Percentiles rank a stretch among this genome's conserved stretches.
These are phyloP conservation scores for Hypoxylon sp. DNA, from an alignment of 2,329 filamentous ascomycete species.

Conservation along the genomic window DNA sequence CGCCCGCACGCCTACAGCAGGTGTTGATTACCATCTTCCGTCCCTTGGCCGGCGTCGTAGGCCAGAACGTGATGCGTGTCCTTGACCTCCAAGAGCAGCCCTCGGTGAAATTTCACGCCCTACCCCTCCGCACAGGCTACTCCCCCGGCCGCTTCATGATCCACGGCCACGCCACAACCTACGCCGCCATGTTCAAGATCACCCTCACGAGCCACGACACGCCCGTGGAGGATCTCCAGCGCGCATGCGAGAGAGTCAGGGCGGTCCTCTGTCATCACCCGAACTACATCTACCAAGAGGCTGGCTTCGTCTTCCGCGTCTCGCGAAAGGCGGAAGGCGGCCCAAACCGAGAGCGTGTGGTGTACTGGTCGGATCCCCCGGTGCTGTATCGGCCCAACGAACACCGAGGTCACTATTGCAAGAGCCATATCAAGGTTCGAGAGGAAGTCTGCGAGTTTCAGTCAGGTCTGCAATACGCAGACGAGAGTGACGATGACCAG, in stretches of 20 bases:
- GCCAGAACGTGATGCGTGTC: neutral
- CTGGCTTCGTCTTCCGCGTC: slow-evolving; percentile 21
- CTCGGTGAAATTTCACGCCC: slow-evolving; percentile 23
- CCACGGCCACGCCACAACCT: neutral
- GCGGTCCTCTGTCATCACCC: neutral
- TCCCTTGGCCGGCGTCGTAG: slow-evolving; percentile 14
- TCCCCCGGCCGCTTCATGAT: neutral
- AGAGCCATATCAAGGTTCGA: too few relatives aligned
- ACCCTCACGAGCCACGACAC: neutral
- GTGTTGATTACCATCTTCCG: slow-evolving; percentile 4
- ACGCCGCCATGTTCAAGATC: slow-evolving; percentile 22
- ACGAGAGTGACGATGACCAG: slow-evolving; percentile 26
- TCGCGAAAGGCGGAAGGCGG: slow-evolving; percentile 1
- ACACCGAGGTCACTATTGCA: too few relatives aligned
- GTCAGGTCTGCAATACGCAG: neutral
- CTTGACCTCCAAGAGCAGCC: slow-evolving; percentile 1
- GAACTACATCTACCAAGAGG: slow-evolving; percentile 14
- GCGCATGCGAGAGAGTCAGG: neutral
- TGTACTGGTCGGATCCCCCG: too few relatives aligned
- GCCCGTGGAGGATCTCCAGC: neutral
- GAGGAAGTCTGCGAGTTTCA: neutral
- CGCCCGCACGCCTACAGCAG: too few relatives aligned
- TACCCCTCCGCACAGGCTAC: slow-evolving; percentile 7
- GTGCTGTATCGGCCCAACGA: too few relatives aligned
- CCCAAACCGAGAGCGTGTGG: too few relatives aligned